Base-by-base conservation (phyloP, 2,329 filamentous ascomycete genomes). In the Ophiognomonia clavigignenti-juglandacearum region DNA sequence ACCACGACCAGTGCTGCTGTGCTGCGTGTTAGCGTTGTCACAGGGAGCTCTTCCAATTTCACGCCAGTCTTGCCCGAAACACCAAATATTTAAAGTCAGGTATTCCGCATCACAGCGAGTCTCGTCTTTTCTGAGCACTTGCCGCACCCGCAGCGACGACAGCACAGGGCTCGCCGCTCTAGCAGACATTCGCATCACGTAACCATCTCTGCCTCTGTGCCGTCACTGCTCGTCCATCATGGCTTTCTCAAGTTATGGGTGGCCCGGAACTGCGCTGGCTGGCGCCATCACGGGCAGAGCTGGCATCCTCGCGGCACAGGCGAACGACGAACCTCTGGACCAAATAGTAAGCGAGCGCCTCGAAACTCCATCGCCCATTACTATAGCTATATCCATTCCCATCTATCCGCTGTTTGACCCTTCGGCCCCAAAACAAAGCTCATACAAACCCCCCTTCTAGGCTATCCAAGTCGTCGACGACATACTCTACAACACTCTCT, bases 401-500 rank as follows among this genome's bases (percentile, higher is more conserved):
- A 40, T 31, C 18, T 22, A 23, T 20, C 43, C 31, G 34, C 48
- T 27, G 32, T 16, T n/a, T n/a, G n/a, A n/a, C n/a, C n/a, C n/a
- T n/a, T n/a, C n/a, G n/a, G n/a, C n/a, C n/a, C n/a, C n/a, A n/a
- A n/a, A n/a, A n/a, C 11, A 18, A 45, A 14, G 10, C 14, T n/a
- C 23, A 37, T n/a, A 19, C 13, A 10, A 39, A 23, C 39, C 3
- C 8, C 16, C 16, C 34, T n/a, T 20, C 18, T 8, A 20, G 34
- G 16, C 13, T 6, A 36, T 18, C 18, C 16, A 20, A 19, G 78
- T 92, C 51, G 75, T 92, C 59, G 84, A 90, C 59, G 86, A 91
- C 60, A 68, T 85, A 47, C 71, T 92, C 52, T 82, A 86, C 70
- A 90, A 88, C 64, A 78, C 91, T 59, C 76, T 91, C 56, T 83